phyloP scores from a whole-genome alignment of 768 basidiomycete genomes.

The Phanerochaete carnosa region DNA sequence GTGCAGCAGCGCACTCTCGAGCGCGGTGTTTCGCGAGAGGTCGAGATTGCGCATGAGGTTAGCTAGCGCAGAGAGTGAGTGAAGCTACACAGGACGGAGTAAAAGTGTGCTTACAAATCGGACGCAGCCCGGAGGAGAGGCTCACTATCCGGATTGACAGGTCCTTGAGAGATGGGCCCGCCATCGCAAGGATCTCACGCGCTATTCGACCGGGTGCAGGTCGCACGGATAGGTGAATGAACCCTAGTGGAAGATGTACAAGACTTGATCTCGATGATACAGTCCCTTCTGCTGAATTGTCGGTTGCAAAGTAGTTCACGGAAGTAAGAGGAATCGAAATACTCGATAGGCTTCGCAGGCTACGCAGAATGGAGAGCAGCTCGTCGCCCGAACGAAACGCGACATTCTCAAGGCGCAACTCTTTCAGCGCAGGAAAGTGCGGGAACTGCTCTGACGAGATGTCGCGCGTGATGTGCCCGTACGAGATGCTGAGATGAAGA shows the following conservation, averaged over 20 bases:
- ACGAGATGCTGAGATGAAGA: slow-evolving; percentile 1
- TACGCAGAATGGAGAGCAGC: not conserved
- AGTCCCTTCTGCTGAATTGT: not conserved
- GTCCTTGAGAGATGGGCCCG: not conserved
- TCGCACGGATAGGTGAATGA: not conserved
- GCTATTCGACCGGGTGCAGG: not conserved
- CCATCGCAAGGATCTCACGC: not conserved
- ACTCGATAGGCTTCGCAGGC: not conserved
- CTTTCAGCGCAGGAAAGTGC: not conserved
- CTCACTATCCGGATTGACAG: not conserved
- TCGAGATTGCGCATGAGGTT: not conserved
- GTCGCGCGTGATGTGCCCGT: not conserved
- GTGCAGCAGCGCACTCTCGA: not conserved
- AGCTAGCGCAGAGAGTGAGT: not conserved
- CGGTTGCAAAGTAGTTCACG: not conserved
- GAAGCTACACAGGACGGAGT: not conserved
- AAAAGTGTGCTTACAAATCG: not conserved
- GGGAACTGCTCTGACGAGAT: slow-evolving; percentile 1
- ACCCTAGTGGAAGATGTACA: not conserved
- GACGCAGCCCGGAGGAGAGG: not conserved
- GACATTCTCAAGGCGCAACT: not conserved
- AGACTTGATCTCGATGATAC: not conserved
- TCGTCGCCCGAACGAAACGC: slow-evolving; percentile 5
- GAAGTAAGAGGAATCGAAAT: slow-evolving; percentile 3
- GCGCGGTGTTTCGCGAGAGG: not conserved